phyloP scores from a whole-genome alignment of 164 flowering plant genomes.

The Macadamia integrifolia region DNA sequence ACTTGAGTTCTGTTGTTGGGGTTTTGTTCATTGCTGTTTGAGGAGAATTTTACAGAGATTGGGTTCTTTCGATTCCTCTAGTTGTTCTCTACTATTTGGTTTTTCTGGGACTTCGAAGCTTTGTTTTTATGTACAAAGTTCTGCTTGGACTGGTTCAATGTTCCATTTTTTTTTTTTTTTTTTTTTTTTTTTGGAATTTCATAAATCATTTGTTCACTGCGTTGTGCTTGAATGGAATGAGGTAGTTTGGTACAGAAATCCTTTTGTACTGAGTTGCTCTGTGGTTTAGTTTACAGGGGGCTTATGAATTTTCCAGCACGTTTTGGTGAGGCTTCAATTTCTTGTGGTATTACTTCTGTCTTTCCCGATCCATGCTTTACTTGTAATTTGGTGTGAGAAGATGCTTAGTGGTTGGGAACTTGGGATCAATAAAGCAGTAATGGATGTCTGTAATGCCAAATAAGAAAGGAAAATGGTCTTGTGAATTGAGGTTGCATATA shows the following conservation, averaged over 20 bases:
- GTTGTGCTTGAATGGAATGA: neutral
- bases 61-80: neutral
- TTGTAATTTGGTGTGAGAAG: neutral
- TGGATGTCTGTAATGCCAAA: neutral
- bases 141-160: neutral
- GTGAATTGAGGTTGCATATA: neutral
- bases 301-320: neutral
- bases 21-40: too few species aligned
- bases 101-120: neutral
- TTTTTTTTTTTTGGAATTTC: too few species aligned
- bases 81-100: neutral
- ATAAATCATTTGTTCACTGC: too few species aligned
- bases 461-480: neutral
- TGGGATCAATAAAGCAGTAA: neutral
- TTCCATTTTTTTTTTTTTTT: too few species aligned
- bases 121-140: too few species aligned
- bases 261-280: neutral
- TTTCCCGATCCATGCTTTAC: neutral
- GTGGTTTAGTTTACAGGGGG: too few species aligned
- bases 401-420: neutral
- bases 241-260: neutral
- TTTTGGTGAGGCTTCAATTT: neutral
- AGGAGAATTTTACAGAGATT: too few species aligned
- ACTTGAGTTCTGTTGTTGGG: too few species aligned
- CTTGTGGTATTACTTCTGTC: too few species aligned